Percentiles rank a stretch among this genome's conserved stretches.
Evolutionary conservation across 805 yeast genomes (phyloP).

Genomic region (Hanseniaspora jakobsenii): DNA sequence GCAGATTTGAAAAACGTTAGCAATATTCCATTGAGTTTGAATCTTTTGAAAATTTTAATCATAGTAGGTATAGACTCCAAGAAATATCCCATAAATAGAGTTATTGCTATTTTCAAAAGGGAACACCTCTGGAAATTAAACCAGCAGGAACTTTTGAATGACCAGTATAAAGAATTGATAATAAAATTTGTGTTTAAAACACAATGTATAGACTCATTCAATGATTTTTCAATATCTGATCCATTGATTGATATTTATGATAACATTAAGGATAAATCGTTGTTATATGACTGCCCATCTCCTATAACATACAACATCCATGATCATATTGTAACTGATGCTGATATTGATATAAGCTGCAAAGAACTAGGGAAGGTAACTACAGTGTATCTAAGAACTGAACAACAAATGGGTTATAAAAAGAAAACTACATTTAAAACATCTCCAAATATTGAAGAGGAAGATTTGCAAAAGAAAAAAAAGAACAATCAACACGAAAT

Average conservation of each 20-base stretch:
- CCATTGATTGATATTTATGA: constrained; percentile 4
- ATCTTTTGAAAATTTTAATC: constrained; percentile 6
- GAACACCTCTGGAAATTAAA: constrained; percentile 1
- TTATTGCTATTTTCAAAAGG: constrained; percentile 4
- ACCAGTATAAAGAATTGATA: constrained; percentile 3
- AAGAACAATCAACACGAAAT: too few relatives aligned
- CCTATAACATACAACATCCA: constrained; percentile 4
- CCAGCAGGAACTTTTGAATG: background rate
- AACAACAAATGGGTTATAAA: constrained; percentile 4
- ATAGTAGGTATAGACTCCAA: constrained; percentile 9
- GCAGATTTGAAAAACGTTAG: too few relatives aligned
- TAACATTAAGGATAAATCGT: background rate
- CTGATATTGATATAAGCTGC: background rate
- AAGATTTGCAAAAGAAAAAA: too few relatives aligned
- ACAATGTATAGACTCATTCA: background rate
- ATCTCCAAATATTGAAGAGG: too few relatives aligned
- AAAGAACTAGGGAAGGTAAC: constrained; percentile 8
- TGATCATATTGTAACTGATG: background rate
- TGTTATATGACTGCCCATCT: constrained; percentile 9
- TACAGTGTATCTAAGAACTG: constrained; percentile 1
- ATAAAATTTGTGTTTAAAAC: constrained; percentile 1
- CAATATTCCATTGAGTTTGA: background rate
- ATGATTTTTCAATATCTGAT: background rate
- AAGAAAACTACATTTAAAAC: too few relatives aligned
- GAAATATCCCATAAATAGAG: constrained; percentile 3